Evolutionary conservation across 2,329 filamentous ascomycete genomes (phyloP).

Genomic region (Trichoderma semiorbis): DNA sequence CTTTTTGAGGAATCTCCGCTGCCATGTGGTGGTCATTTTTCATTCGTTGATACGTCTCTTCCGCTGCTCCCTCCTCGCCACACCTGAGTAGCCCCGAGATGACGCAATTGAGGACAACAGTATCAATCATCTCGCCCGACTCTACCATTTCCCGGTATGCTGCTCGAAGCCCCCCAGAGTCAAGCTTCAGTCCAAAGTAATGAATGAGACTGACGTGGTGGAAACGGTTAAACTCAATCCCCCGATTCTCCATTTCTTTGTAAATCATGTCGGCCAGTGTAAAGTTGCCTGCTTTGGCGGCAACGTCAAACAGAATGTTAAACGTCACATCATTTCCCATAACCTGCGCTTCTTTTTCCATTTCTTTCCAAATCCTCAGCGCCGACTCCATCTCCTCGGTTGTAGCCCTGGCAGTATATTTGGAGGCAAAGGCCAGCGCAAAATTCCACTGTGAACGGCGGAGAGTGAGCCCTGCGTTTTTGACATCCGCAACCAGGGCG

Average conservation of each 20-base stretch:
- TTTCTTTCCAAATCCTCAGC: conserved; percentile 79
- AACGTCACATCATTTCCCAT: conserved; percentile 76
- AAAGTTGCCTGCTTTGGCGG: conserved; percentile 81
- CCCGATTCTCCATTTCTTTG: conserved; percentile 71
- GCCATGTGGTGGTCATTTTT: conserved; percentile 54
- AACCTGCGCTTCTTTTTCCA: conserved; percentile 71
- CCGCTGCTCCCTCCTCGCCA: conserved; percentile 72
- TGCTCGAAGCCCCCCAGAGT: conserved; percentile 69
- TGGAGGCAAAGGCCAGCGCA: conserved; percentile 74
- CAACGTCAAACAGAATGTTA: conserved; percentile 86
- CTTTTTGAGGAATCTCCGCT: conserved; percentile 40
- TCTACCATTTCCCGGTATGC: conserved; percentile 83
- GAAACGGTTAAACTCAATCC: conserved; percentile 68
- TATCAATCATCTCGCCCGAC: conserved; percentile 83
- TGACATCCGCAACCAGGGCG: conserved; percentile 78
- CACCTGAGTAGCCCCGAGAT: conserved; percentile 73
- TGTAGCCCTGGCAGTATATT: conserved; percentile 59
- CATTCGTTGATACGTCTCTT: conserved; percentile 82
- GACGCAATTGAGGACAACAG: conserved; percentile 79
- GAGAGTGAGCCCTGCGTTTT: conserved; percentile 67
- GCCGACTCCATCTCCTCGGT: conserved; percentile 60
- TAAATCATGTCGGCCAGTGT: conserved; percentile 79
- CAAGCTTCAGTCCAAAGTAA: conserved; percentile 71
- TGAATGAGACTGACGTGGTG: conserved; percentile 81
- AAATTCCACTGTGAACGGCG: conserved; percentile 73